Base-by-base conservation (phyloP, 106 monocot genomes). In the Dioscorea dumetorum region DNA sequence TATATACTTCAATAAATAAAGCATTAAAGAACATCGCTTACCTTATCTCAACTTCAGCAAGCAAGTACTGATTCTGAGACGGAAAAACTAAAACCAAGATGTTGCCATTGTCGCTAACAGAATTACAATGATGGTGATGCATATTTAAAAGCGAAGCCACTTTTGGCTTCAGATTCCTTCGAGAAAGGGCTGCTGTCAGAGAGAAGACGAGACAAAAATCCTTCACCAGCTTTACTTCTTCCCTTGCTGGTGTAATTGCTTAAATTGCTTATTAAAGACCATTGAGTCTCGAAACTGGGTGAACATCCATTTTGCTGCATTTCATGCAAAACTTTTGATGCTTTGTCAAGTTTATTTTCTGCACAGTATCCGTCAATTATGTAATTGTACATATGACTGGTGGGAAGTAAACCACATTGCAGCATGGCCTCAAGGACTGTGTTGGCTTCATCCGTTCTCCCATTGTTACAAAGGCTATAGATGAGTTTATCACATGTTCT, bases 251-350 rank as follows among this genome's bases (percentile, higher is more conserved):
- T 66, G 32, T 10, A 23, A 61, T 52, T 67, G 57, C 74, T 78
- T 66, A 99, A 80, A 78, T 81, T 83, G 71, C 84, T 87, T 73
- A 99, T 87, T 22, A 99, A 57, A 71, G 87, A 93, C 93, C 99
- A 99, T 33, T 99, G 85, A 51, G 76, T 87, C 69, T 87, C 84
- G 87, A 99, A 99, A 70, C 85, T 87, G 57, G 90, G 93, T 19
- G 76, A 77, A 76, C 83, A 49, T 18, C 99, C 99, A 72, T 49
- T 76, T 61, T 72, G 68, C 58, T 93, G 99, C 90, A 93, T 93
- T 85, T 87, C 89, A 22, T 63, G 63, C 76, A 93, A 50, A 67
- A 99, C 61, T 51, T 85, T 74, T 60, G 84, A 80, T 57, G 90
- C 86, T 68, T 71, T 81, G 24, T 71, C 35, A 59, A 85, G 33